phyloP scores from a whole-genome alignment of 129 eudicot species.

The Gnaphalium uliginosum region DNA sequence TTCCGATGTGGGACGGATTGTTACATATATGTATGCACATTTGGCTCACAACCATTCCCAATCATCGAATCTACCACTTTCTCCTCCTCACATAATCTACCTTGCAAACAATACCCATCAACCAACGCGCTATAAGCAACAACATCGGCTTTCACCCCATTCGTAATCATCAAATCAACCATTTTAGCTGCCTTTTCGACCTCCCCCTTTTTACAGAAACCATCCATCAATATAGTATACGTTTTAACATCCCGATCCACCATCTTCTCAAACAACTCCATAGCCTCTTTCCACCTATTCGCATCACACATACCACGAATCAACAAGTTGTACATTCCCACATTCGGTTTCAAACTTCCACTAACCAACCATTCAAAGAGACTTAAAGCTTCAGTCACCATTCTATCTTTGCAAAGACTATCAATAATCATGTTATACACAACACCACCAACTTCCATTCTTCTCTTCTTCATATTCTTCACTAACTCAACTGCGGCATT shows the following conservation, averaged over 20 bases:
- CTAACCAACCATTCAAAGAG: conserved; percentile 15
- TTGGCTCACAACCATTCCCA: conserved; percentile 12
- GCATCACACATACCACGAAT: conserved; percentile 24
- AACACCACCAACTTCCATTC: conserved; percentile 32
- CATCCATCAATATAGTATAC: conserved; percentile 28
- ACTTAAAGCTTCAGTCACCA: conserved; percentile 12
- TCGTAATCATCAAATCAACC: conserved; percentile 9
- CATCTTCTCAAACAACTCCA: conserved; percentile 24
- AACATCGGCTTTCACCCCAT: conserved; percentile 19
- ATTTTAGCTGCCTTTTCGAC: conserved; percentile 22
- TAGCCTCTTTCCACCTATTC: conserved; percentile 16
- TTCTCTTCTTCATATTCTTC: conserved; percentile 27
- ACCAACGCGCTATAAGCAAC: conserved; percentile 19
- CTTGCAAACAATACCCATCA: conserved; percentile 31
- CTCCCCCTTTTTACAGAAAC: conserved; percentile 24
- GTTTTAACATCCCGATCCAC: conserved; percentile 20
- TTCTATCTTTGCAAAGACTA: conserved; percentile 27
- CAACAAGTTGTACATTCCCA: conserved; percentile 22
- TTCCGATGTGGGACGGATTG: too few species aligned
- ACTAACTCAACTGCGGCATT: conserved; percentile 33
- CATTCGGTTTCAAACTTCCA: conserved; percentile 16
- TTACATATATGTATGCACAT: conserved; percentile 22
- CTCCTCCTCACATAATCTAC: conserved; percentile 23
- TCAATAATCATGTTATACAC: conserved; percentile 25
- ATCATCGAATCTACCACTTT: conserved; percentile 21